Conservation (phyloP, 306 rosid species). For the Vigna unguiculata region DNA sequence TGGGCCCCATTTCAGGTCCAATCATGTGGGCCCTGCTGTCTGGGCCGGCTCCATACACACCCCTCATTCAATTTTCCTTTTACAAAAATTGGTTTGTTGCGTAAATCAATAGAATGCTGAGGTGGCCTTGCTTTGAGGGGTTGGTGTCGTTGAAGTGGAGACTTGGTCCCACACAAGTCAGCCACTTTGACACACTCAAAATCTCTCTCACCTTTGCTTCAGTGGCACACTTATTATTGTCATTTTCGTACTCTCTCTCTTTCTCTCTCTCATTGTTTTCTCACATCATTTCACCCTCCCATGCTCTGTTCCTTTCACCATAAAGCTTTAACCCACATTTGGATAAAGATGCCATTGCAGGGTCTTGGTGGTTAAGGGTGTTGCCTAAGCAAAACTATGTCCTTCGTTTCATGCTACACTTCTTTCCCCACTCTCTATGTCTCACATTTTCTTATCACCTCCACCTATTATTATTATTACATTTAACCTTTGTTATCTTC, state of each 20-base stretch:
- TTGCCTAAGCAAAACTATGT: conserved; percentile 63
- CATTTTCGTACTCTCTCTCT: conserved; percentile 39
- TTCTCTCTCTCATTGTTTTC: neutral
- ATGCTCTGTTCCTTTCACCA: conserved; percentile 75
- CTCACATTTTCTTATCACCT: neutral
- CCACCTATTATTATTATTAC: too few species aligned
- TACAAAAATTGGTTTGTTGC: conserved; percentile 54
- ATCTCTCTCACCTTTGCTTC: conserved; percentile 65
- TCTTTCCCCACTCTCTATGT: conserved; percentile 17
- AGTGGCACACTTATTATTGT: conserved; percentile 68
- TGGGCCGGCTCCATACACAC: conserved; percentile 54
- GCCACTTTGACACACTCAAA: conserved; percentile 61
- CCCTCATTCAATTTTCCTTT: conserved; percentile 4
- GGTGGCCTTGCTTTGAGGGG: conserved; percentile 70
- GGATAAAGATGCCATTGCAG: conserved; percentile 57
- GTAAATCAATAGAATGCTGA: conserved; percentile 72
- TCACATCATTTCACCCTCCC: conserved; percentile 63
- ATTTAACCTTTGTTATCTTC: too few species aligned
- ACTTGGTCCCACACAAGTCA: conserved; percentile 67
- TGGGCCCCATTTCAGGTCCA: conserved; percentile 79
- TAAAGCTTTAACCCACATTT: conserved; percentile 61
- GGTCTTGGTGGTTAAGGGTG: conserved; percentile 64
- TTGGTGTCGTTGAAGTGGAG: conserved; percentile 78
- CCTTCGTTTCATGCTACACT: conserved; percentile 18
- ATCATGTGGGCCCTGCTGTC: conserved; percentile 75